phyloP scores from a whole-genome alignment of 352 stramenopile species.

The Globisporangium megalacanthum region DNA sequence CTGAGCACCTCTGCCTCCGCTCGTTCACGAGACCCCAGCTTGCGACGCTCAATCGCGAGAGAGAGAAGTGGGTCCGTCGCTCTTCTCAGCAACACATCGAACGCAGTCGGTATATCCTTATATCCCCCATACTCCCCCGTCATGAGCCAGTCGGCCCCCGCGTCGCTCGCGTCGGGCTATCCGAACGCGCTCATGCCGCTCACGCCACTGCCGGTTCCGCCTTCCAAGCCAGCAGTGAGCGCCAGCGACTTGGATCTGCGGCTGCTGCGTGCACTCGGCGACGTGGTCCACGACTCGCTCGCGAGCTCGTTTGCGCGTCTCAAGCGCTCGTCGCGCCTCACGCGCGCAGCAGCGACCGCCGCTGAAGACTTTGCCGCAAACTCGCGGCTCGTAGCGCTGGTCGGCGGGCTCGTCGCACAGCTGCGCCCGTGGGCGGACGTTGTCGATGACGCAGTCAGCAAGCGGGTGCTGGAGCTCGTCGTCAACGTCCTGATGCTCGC shows the following conservation, averaged over 20 bases:
- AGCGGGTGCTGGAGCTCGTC: conserved; percentile 47
- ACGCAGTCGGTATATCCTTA: no score
- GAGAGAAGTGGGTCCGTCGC: no score
- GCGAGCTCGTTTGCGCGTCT: conserved; percentile 35
- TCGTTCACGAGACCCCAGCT: no score
- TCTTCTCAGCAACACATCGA: no score
- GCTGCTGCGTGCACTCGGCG: conserved; percentile 48
- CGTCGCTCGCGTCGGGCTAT: not conserved
- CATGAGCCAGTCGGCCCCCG: not conserved
- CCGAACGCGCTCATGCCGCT: not conserved
- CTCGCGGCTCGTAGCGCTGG: conserved; percentile 30
- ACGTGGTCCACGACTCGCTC: no score
- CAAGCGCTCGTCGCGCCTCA: conserved; percentile 45
- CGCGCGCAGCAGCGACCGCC: conserved; percentile 36
- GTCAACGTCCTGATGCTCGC: conserved; percentile 48
- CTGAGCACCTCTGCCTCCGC: no score
- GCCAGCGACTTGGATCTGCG: conserved; percentile 47
- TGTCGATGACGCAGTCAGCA: conserved; percentile 58
- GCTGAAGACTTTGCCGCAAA: conserved; percentile 44
- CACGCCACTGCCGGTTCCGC: not conserved
- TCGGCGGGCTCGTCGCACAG: no score
- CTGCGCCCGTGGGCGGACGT: conserved; percentile 43
- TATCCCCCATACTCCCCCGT: no score
- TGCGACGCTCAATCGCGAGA: no score
- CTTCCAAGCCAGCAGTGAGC: not conserved